Evolutionary conservation across 371 early-diverging fungal species (phyloP), one percentile per base, ranked within the genome.

Genomic region (Haplosporangium sp.): DNA sequence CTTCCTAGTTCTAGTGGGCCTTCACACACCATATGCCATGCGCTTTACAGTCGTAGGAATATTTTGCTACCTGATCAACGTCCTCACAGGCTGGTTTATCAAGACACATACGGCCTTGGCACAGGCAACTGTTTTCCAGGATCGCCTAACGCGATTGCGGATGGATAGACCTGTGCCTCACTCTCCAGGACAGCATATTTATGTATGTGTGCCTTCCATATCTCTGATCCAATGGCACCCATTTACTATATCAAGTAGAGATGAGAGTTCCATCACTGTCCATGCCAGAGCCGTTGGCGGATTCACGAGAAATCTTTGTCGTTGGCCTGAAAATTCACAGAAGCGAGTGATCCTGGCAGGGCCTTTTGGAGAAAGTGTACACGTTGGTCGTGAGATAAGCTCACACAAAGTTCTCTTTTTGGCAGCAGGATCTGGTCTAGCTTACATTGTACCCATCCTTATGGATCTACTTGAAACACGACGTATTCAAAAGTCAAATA

Each of bases 141-240:
- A 81, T 48, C 84, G 85, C 2, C 78, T 88, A 45, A 88, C 88
- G 2, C 82, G 86, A 15, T 59, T 90, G 8, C 74, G 84, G 0
- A 75, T 90, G 52, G 69, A 78, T 45, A 87, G 84, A 38, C 83
- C 85, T 5, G 70, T 88, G 34, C 35, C 50, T 0, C 87, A 87
- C 74, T 38, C 58, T 3, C 84, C 88, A n/a, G 90, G 90, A 5
- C 89, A 90, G 40, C 84, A 88, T 63, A 74, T 90, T 6, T 86
- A 85, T 45, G 67, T 90, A n/a, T 86, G 86, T 60, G 84, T 90
- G 0, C 90, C 90, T 10, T 72, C 83, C 34, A 76, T 90, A 6
- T 90, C 90, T 0, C 55, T 76, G 15, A 85, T 88, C 53, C 84
- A 90, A 64, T 90, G 90, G 90, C 90, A 90, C 61, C 90, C 90